Conservation (phyloP, 352 stramenopile genomes). For the Plasmopara halstedii region DNA sequence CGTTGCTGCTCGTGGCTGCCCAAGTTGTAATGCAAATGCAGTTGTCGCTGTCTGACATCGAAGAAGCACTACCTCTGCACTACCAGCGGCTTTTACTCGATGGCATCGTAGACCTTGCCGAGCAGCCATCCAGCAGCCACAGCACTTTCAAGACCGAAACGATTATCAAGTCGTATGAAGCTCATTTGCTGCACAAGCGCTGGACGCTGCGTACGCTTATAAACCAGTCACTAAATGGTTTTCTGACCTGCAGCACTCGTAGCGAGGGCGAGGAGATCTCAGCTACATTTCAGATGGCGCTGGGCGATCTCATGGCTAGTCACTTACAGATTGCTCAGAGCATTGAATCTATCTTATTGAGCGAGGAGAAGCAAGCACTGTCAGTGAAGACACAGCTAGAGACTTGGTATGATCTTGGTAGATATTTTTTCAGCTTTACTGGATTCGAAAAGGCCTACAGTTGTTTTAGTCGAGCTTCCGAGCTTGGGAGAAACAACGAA, state of each 20-base stretch:
- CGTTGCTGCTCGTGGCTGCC: slow-evolving; percentile 59
- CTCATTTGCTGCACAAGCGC: slow-evolving; percentile 57
- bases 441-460: slow-evolving; percentile 69
- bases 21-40: slow-evolving; percentile 75
- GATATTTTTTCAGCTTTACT: slow-evolving; percentile 76
- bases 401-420: slow-evolving; percentile 54
- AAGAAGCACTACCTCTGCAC: slow-evolving; percentile 55
- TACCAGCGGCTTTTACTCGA: slow-evolving; percentile 79
- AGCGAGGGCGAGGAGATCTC: slow-evolving; percentile 59
- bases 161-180: slow-evolving; percentile 35
- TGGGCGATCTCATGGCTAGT: slow-evolving; percentile 49
- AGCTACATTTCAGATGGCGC: slow-evolving; percentile 54
- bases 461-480: slow-evolving; percentile 55
- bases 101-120: slow-evolving; percentile 68
- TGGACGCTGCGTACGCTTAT: slow-evolving; percentile 71
- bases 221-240: slow-evolving; percentile 60
- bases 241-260: slow-evolving; percentile 57
- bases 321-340: slow-evolving; percentile 61
- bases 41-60: slow-evolving; percentile 44
- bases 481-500: slow-evolving; percentile 41
- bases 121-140: slow-evolving; percentile 26
- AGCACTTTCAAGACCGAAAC: slow-evolving; percentile 29
- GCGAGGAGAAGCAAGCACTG: slow-evolving; percentile 39
- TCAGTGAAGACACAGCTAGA: slow-evolving; percentile 40
- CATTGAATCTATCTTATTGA: slow-evolving; percentile 40